Base-by-base conservation (phyloP, 345 rosid genomes). In the Citrus sp. region DNA sequence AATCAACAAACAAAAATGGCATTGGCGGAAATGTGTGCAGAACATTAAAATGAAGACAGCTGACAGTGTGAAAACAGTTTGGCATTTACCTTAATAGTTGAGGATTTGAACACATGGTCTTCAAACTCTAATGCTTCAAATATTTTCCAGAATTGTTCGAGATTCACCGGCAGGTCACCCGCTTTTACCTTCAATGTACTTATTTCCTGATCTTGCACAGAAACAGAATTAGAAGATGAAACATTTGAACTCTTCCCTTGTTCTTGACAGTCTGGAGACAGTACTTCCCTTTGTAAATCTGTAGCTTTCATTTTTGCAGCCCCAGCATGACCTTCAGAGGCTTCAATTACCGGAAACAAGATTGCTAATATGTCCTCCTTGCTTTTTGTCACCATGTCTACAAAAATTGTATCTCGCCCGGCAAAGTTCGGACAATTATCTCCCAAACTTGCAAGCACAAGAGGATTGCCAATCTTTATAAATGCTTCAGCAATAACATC, bases 381-480 rank as follows among this genome's bases (percentile, higher is more conserved):
- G 64, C 75, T 35, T 74, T 75, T 72, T 16, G 60, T 35, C 21
- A 9, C 54, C 84, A 86, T 78, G 78, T 88, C 85, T n/a, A 88
- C 75, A 77, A 73, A 80, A 37, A 84, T 68, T 64, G 86, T 78
- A 69, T 69, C 65, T 9, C 51, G 55, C 77, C 80, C 54, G 6
- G 5, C 34, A 40, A 27, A 64, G 4, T 28, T 38, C 3, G 85
- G 72, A 32, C 46, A 13, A 63, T 69, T 28, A 42, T 42, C 49
- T 8, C 42, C 64, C 10, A 70, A 34, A 76, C 56, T 76, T 70
- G 81, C 82, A 25, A 84, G 60, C 2, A 79, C 82, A 18, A 87
- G 85, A 64, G 88, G 86, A 73, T 86, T 82, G 34, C 74, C 73
- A n/a, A 81, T 79, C 51, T n/a, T 84, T 22, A 54, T 51, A 10